Base-by-base conservation (phyloP, 1,139 yeast genomes). In the Blastobotrys illinoisensis region DNA sequence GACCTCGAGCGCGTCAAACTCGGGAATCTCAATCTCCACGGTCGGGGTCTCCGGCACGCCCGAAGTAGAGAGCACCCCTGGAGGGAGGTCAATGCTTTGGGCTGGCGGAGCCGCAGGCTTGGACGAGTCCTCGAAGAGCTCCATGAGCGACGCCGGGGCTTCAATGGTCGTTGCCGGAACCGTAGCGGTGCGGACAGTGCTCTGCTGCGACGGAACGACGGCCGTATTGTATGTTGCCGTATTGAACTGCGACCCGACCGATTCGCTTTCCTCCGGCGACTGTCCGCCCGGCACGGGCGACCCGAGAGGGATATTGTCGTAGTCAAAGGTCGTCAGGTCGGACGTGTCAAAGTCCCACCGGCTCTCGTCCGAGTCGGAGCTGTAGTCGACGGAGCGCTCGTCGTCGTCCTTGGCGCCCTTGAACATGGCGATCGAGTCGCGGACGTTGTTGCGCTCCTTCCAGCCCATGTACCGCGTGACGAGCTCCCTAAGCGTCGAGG, bases 381-480 rank as follows among this genome's bases (percentile, higher is more conserved):
- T 71, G 19, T 72, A 71, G 16, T 69, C 64, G 47, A 58, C 79
- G 53, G 40, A 32, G 13, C 11, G 7, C 11, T 53, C 55, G 43
- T 53, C 55, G 16, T 47, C 50, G 16, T 49, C 53, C 20, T 54
- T 49, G 19, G 44, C 48, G 47, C 55, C 60, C 54, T 60, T 62
- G 48, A 58, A 56, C 49, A 57, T 53, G 32, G 67, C 64, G 58
- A 63, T 60, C 46, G 68, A 60, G 60, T 70, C 71, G 36, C 75
- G 61, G 32, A 62, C 64, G 55, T 64, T 57, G 64, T 72, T 58
- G 57, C 67, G 57, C 56, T 64, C 63, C 55, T 67, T 77, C 95
- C 97, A 93, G 16, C 82, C 65, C 52, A 87, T 75, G 67, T 93
- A 93, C 58, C 95, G 75, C 2, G 87, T 78, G n/a, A 95, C 83